Conservation (phyloP, 176 grass and related monocot species). For the Musa itinerans region DNA sequence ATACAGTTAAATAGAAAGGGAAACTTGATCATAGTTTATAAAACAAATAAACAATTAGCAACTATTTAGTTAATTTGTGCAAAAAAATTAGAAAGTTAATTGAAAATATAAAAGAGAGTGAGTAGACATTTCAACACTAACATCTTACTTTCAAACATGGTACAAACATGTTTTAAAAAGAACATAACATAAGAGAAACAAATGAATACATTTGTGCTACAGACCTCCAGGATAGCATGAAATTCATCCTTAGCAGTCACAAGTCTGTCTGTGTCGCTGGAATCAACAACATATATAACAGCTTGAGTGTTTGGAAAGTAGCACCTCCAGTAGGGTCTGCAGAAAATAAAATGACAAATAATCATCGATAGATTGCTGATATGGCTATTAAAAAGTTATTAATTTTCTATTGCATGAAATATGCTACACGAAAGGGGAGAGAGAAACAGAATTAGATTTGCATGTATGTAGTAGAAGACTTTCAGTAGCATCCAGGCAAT, state of each 20-base stretch:
- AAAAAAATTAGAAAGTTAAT: not conserved
- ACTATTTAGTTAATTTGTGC: not conserved
- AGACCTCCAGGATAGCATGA: slow-evolving; percentile 95
- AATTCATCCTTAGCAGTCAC: slow-evolving; percentile 97
- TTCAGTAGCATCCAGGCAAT: not conserved
- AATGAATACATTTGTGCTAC: not conserved
- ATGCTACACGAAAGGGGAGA: not conserved
- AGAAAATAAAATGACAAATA: slow-evolving; percentile 19
- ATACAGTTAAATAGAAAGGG: not conserved
- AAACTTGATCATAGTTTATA: not conserved
- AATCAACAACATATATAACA: slow-evolving; percentile 99
- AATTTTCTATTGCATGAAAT: not conserved
- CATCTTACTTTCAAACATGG: not conserved
- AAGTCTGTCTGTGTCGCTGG: slow-evolving; percentile 96
- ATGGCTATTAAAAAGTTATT: slow-evolving; percentile 1
- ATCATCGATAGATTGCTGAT: slow-evolving; percentile 11
- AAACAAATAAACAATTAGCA: not conserved
- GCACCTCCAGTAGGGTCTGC: slow-evolving; percentile 94
- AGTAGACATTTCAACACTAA: not conserved
- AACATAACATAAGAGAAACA: not conserved
- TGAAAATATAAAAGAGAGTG: not conserved
- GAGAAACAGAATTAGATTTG: not conserved
- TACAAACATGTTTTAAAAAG: not conserved
- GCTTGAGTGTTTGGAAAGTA: slow-evolving; percentile 99
- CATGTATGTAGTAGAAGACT: not conserved